These are phyloP conservation scores for Tremella fuciformis DNA, from an alignment of 768 basidiomycete genomes.

Conservation along the genomic window DNA sequence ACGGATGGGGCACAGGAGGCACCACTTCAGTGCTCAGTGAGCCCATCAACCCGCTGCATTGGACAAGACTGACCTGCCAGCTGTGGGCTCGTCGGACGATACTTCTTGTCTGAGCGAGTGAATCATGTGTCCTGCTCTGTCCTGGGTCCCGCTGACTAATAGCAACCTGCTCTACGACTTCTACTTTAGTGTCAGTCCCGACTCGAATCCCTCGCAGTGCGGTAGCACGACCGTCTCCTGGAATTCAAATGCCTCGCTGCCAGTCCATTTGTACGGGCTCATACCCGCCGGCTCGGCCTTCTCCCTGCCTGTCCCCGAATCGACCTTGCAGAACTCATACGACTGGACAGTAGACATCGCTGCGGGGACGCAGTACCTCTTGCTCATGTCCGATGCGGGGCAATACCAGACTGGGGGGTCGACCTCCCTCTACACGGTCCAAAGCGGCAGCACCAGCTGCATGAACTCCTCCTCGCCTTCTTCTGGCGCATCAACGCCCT, in stretches of 20 bases:
- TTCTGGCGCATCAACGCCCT: conserved; percentile 13
- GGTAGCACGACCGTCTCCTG: conserved; percentile 30
- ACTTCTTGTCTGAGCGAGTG: conserved; percentile 37
- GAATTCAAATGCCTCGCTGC: conserved; percentile 40
- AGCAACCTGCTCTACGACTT: conserved; percentile 46
- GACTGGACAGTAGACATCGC: conserved; percentile 43
- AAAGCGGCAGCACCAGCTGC: conserved; percentile 33
- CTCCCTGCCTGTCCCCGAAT: conserved; percentile 34
- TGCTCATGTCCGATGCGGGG: conserved; percentile 46
- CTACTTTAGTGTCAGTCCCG: conserved; percentile 41
- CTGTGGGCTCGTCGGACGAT: conserved; percentile 41
- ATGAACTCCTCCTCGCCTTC: conserved; percentile 30
- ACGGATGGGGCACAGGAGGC: conserved; percentile 39
- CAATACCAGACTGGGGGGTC: conserved; percentile 44
- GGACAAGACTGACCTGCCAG: conserved; percentile 21
- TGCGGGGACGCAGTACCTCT: conserved; percentile 39
- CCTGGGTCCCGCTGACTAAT: not conserved
- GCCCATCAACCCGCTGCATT: conserved; percentile 9
- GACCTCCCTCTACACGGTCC: conserved; percentile 35
- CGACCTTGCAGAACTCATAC: conserved; percentile 12
- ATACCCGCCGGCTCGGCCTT: conserved; percentile 49
- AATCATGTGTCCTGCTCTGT: not conserved
- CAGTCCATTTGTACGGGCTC: conserved; percentile 44
- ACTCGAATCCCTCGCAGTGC: conserved; percentile 40
- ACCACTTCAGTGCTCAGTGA: conserved; percentile 45